Conservation (phyloP, 2,329 filamentous ascomycete species). For the Knoxdaviesia proteae region DNA sequence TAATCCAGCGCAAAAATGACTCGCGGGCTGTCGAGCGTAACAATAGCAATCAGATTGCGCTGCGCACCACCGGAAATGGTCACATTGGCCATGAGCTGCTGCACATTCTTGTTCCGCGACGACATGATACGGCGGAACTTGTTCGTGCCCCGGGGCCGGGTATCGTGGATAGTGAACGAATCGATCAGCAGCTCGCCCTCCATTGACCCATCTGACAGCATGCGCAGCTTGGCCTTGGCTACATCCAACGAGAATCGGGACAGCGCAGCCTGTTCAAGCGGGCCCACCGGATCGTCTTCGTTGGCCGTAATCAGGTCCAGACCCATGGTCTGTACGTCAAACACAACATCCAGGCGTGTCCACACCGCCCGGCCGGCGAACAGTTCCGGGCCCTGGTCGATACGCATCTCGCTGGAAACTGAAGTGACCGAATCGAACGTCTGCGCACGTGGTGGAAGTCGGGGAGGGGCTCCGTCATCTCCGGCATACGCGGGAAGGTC, state of each 20-base stretch:
- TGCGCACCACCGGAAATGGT: slow-evolving; percentile 65
- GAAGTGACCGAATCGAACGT: slow-evolving; percentile 6
- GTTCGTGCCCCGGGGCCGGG: slow-evolving; percentile 70
- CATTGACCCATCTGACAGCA: slow-evolving; percentile 77
- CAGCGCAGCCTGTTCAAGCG: slow-evolving; percentile 59
- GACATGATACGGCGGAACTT: slow-evolving; percentile 98
- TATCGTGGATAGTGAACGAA: slow-evolving; percentile 88
- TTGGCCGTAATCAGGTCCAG: slow-evolving; percentile 68
- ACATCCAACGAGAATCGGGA: slow-evolving; percentile 90
- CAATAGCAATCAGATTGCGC: slow-evolving; percentile 66
- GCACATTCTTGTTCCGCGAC: slow-evolving; percentile 79
- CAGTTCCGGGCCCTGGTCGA: slow-evolving; percentile 43
- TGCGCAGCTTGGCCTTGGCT: slow-evolving; percentile 74
- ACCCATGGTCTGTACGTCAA: slow-evolving; percentile 71
- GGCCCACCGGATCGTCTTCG: slow-evolving; percentile 56
- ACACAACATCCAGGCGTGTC: slow-evolving; percentile 85
- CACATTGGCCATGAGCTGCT: slow-evolving; percentile 95
- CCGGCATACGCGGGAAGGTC: no score
- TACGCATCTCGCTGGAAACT: slow-evolving; percentile 6
- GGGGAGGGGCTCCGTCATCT: no score
- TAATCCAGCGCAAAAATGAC: slow-evolving; percentile 95
- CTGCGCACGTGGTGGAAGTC: no score
- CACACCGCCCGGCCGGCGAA: slow-evolving; percentile 49
- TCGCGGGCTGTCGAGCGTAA: slow-evolving; percentile 84
- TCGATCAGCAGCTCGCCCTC: slow-evolving; percentile 87